A percentile compares a stretch with the other conserved stretches of the same genome.
Evolutionary conservation across 495 filamentous ascomycete species (phyloP).

Genomic region (Thozetella sp.): DNA sequence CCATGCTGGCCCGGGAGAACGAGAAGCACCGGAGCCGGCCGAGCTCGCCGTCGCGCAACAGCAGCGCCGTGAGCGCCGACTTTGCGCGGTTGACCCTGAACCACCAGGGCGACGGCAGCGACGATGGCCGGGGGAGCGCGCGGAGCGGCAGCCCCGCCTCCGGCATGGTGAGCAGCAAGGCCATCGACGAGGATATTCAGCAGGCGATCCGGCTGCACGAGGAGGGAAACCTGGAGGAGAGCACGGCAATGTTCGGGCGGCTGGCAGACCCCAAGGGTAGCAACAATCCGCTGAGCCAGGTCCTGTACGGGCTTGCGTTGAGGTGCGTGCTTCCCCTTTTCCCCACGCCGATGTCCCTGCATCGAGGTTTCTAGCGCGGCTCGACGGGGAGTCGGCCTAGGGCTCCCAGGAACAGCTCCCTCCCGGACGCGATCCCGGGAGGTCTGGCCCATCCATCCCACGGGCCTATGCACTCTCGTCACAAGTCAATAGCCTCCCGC

Average conservation of each 20-base stretch:
- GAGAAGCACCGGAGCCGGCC: constrained; percentile 45
- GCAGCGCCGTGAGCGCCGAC: constrained; percentile 17
- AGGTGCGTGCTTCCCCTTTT: constrained; percentile 57
- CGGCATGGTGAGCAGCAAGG: constrained; percentile 31
- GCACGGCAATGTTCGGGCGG: constrained; percentile 83
- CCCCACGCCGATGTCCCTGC: background rate
- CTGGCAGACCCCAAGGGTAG: constrained; percentile 83
- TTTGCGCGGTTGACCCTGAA: constrained; percentile 22
- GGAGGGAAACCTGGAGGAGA: constrained; percentile 69
- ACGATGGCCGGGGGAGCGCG: constrained; percentile 5
- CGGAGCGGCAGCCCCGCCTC: constrained; percentile 1
- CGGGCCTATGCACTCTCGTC: constrained; percentile 5
- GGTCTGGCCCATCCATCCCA: constrained; percentile 2
- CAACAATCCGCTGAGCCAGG: constrained; percentile 93
- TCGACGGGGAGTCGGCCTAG: too few relatives aligned
- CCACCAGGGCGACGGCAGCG: constrained; percentile 15
- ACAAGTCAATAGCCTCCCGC: background rate
- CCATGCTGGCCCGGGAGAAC: constrained; percentile 75
- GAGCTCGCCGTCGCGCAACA: constrained; percentile 21
- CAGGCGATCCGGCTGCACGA: constrained; percentile 96
- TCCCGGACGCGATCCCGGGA: constrained; percentile 2
- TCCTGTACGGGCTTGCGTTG: constrained; percentile 92
- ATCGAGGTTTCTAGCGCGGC: background rate
- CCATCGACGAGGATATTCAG: constrained; percentile 80
- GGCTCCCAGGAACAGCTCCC: too few relatives aligned